These are phyloP conservation scores for Hypoxylon sp. DNA, from an alignment of 2,329 filamentous ascomycete species.

Conservation along the genomic window DNA sequence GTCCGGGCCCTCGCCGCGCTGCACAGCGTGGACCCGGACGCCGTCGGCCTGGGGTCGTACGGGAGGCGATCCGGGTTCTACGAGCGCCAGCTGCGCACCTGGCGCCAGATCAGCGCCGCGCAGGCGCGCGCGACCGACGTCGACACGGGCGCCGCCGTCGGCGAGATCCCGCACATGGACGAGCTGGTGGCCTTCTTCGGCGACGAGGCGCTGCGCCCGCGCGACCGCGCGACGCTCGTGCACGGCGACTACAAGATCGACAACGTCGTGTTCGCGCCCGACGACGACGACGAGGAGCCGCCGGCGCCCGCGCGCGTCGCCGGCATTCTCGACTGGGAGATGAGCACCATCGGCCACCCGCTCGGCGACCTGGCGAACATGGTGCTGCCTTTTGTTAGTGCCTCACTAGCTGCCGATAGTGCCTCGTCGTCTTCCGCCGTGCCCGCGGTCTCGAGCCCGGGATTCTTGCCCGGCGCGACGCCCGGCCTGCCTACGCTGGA, in stretches of 20 bases:
- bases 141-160: slow-evolving; percentile 79
- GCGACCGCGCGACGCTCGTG: slow-evolving; percentile 80
- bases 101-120: slow-evolving; percentile 77
- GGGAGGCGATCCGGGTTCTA: slow-evolving; percentile 84
- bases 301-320: slow-evolving; percentile 89
- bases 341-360: slow-evolving; percentile 97
- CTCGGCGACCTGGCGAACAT: slow-evolving; percentile 91
- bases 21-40: slow-evolving; percentile 74
- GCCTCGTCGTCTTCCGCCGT: slow-evolving; percentile 39
- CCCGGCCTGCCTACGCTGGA: slow-evolving; percentile 62
- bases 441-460: slow-evolving; percentile 46
- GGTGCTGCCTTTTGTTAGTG: slow-evolving; percentile 59
- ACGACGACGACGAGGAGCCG: too few relatives aligned
- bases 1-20: slow-evolving; percentile 84
- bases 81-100: slow-evolving; percentile 83
- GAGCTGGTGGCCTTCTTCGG: slow-evolving; percentile 83
- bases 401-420: slow-evolving; percentile 36
- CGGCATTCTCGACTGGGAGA: slow-evolving; percentile 97
- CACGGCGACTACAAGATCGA: slow-evolving; percentile 98
- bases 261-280: slow-evolving; percentile 89
- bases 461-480: slow-evolving; percentile 69
- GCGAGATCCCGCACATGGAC: slow-evolving; percentile 82
- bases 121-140: slow-evolving; percentile 80
- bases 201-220: slow-evolving; percentile 73
- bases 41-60: slow-evolving; percentile 75